A percentile compares a stretch with the other conserved stretches of the same genome.
These are phyloP conservation scores for Poteriospumella lacustris DNA, from an alignment of 108 stramenopile species.

Conservation along the genomic window DNA sequence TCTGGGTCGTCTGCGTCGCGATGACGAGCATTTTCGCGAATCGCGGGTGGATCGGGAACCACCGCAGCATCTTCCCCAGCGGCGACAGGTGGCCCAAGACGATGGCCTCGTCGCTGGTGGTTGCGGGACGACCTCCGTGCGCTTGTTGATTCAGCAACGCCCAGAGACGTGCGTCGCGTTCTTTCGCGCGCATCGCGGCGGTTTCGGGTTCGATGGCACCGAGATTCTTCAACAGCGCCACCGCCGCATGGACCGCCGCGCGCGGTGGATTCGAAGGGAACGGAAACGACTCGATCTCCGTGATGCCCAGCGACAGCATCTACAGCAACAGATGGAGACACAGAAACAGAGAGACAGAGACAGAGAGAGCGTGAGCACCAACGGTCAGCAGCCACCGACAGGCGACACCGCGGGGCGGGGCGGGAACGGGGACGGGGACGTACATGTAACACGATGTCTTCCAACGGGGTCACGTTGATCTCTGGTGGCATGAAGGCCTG, in stretches of 20 bases:
- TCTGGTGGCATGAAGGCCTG: constrained; percentile 74
- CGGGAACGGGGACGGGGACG: background rate
- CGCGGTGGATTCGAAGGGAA: constrained; percentile 12
- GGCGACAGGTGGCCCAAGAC: background rate
- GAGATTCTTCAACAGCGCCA: background rate
- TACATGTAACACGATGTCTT: constrained; percentile 83
- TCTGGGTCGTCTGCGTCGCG: background rate
- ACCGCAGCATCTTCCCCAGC: background rate
- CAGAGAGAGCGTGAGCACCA: background rate
- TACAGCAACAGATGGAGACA: no score
- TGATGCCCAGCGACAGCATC: constrained; percentile 13
- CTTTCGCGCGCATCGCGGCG: background rate
- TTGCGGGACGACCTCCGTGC: background rate
- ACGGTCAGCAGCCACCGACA: background rate
- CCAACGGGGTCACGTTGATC: constrained; percentile 69
- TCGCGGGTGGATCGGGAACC: background rate
- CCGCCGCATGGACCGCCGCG: background rate
- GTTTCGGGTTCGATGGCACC: background rate
- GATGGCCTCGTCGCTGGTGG: background rate
- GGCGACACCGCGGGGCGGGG: background rate
- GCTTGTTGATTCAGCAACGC: background rate
- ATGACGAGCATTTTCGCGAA: constrained; percentile 17
- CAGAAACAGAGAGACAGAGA: background rate
- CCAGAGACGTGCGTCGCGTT: no score
- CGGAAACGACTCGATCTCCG: background rate